Base-by-base conservation (phyloP, 2,329 filamentous ascomycete genomes). In the Cordyceps fumosorosea region DNA sequence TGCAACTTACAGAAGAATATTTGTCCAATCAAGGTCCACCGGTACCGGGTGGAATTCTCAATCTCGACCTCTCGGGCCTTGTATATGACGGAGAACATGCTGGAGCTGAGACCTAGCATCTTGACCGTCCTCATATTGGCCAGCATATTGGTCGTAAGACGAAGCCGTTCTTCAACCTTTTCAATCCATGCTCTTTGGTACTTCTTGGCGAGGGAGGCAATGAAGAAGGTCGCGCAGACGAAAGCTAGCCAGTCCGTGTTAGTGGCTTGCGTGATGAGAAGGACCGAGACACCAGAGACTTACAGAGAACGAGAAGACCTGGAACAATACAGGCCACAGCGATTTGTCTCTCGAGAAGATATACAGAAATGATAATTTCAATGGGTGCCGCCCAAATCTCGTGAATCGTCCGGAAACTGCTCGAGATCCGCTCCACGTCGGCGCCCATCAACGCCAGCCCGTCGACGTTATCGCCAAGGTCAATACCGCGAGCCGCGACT, bases 311-410 rank as follows among this genome's bases (percentile, higher is more conserved):
- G 0, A 80, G 71, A 0, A 74, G 73, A 12, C 81, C 73, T 0
- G 80, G 80, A 0, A 77, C 76, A 0, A 76, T 67, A 47, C 77
- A 81, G 0, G 78, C 78, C 1, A 73, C 69, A 0, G 80, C 79
- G 3, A 83, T 67, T 54, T 81, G 74, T 11, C 68, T 68, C 18
- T 79, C 72, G 0, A 84, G 67, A 0, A 84, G 68, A 65, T 74
- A 84, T 29, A 78, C 73, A 1, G 76, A 77, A 18, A 82, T 55
- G 1, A 65, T 72, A 22, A 80, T 75, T 62, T 82, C 76, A 0
- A 81, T 66, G 1, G 72, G 58, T 40, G 70, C 74, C 1, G 73
- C 75, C 76, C 76, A 79, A 2, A 75, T 62, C 26, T 79, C 77
- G 56, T 80, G 78, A 34, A 78, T 64, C 0, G 65, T 70, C n/a